These are phyloP conservation scores for Gaertneriomyces sp. DNA, from an alignment of 192 early-diverging fungal species.

Conservation along the genomic window DNA sequence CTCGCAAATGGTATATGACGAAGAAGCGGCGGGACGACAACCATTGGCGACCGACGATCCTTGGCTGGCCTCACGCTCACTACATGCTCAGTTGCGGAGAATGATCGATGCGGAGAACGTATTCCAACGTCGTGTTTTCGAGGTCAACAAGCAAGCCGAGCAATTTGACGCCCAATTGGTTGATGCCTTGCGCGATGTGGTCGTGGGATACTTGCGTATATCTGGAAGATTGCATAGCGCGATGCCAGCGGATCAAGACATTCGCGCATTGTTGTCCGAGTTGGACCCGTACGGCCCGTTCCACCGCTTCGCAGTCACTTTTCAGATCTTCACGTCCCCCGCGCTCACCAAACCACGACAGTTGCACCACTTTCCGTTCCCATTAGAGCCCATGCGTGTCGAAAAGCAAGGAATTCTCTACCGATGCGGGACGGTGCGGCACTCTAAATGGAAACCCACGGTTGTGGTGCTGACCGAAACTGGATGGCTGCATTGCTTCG, in stretches of 20 bases:
- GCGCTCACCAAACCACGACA: background rate
- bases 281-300: background rate
- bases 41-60: background rate
- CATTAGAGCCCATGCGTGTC: background rate
- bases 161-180: slow-evolving; percentile 1
- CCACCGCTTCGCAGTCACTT: slow-evolving; percentile 1
- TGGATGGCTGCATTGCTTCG: slow-evolving; percentile 15
- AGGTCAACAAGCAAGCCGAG: background rate
- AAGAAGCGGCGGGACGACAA: no score
- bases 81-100: slow-evolving; percentile 5
- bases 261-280: background rate
- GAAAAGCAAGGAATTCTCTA: slow-evolving; percentile 12
- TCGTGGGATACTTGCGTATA: background rate
- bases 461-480: slow-evolving; percentile 15
- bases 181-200: background rate
- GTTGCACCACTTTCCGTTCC: slow-evolving; percentile 9
- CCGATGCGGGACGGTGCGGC: background rate
- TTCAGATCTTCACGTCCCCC: background rate
- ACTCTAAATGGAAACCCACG: slow-evolving; percentile 3
- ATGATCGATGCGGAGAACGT: slow-evolving; percentile 9
- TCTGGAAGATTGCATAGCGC: background rate
- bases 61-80: background rate
- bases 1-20: no score
- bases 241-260: background rate
- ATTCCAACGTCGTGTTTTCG: slow-evolving; percentile 3